These are phyloP conservation scores for Plasmodium fragile DNA, from an alignment of 169 alveolate genomes.

Conservation along the genomic window DNA sequence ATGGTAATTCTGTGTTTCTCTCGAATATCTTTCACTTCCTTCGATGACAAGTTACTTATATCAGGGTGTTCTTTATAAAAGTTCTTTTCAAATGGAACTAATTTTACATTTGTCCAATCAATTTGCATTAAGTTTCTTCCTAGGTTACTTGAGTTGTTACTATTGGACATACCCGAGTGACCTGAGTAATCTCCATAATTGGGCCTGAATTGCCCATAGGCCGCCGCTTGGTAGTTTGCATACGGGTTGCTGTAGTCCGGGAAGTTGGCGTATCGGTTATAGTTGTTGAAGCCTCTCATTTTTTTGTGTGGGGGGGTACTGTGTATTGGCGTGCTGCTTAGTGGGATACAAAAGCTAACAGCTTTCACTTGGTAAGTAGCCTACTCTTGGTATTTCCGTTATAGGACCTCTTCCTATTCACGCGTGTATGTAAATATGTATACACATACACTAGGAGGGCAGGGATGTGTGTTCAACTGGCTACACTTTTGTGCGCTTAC, in stretches of 20 bases:
- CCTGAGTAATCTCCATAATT: constrained; percentile 37
- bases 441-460: not conserved
- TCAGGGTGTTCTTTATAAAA: constrained; percentile 94
- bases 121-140: constrained; percentile 86
- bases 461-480: not conserved
- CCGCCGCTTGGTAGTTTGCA: constrained; percentile 34
- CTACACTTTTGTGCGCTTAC: not conserved
- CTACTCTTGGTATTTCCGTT: not conserved
- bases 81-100: constrained; percentile 94
- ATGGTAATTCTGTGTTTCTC: constrained; percentile 89
- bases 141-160: constrained; percentile 64
- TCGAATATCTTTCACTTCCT: constrained; percentile 91
- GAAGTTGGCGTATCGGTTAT: constrained; percentile 3
- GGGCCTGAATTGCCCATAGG: constrained; percentile 30
- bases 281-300: constrained; percentile 63
- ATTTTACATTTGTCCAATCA: constrained; percentile 90
- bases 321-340: not conserved
- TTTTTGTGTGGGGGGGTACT: not conserved
- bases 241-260: constrained; percentile 35
- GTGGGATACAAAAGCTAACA: not conserved
- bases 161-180: not conserved
- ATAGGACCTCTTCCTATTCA: not conserved
- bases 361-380: not conserved
- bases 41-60: constrained; percentile 85
- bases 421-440: not conserved